phyloP scores from a whole-genome alignment of 129 eudicot genomes.

The Apium graveolens region DNA sequence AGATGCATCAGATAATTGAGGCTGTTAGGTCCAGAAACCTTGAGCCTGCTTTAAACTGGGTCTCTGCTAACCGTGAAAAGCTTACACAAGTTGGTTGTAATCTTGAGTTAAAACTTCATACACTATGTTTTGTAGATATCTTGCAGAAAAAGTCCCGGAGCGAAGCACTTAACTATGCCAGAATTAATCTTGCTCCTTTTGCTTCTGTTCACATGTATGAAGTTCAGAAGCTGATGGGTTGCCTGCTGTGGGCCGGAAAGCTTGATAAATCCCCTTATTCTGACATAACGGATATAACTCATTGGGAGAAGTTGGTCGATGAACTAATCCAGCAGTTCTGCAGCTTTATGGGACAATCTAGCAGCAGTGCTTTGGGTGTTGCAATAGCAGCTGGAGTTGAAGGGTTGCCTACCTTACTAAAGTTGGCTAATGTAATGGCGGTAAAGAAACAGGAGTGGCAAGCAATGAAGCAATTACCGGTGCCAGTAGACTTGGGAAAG shows the following conservation, averaged over 20 bases:
- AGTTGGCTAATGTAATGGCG: conserved; percentile 30
- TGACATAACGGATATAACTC: conserved; percentile 15
- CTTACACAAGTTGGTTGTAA: conserved; percentile 16
- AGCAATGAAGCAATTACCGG: conserved; percentile 27
- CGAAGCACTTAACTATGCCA: conserved; percentile 28
- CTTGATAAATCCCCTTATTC: conserved; percentile 29
- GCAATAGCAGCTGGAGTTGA: conserved; percentile 34
- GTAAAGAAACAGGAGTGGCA: conserved; percentile 29
- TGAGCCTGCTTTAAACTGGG: conserved; percentile 35
- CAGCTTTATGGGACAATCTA: conserved; percentile 21
- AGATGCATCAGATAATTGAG: conserved; percentile 28
- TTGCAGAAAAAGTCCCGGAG: conserved; percentile 20
- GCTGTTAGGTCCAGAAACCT: conserved; percentile 26
- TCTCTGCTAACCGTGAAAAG: conserved; percentile 16
- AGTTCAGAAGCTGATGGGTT: conserved; percentile 29
- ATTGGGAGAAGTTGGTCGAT: conserved; percentile 24
- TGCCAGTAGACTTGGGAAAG: conserved; percentile 28
- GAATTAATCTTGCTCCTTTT: conserved; percentile 26
- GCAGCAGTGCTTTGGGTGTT: conserved; percentile 19
- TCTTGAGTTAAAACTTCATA: conserved; percentile 27
- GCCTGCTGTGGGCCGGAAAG: conserved; percentile 30
- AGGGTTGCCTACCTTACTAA: conserved; percentile 31
- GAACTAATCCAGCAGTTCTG: conserved; percentile 27
- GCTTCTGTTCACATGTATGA: conserved; percentile 18
- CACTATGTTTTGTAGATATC: conserved; percentile 28